Conservation (phyloP, 2,329 filamentous ascomycete genomes). For the Exophiala dermatitidis region DNA sequence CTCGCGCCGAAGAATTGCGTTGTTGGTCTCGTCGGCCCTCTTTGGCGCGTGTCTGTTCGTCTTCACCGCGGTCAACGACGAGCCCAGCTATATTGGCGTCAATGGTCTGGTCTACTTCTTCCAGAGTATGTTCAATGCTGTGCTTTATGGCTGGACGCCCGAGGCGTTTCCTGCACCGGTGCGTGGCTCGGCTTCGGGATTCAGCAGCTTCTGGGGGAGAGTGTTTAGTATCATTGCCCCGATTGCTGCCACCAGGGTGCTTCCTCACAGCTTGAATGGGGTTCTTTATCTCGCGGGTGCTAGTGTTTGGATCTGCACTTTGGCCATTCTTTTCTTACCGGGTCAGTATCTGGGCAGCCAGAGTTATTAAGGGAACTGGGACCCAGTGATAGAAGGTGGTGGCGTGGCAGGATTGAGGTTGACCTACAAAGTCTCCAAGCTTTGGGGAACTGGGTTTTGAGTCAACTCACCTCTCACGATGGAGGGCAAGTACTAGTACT, state of each 20-base stretch:
- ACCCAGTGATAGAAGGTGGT: not conserved
- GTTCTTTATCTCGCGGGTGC: conserved; percentile 50
- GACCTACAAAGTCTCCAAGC: no score
- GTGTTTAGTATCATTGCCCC: conserved; percentile 54
- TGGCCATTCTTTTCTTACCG: conserved; percentile 25
- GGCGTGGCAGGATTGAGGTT: no score
- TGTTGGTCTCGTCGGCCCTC: conserved; percentile 39
- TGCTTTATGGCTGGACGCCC: conserved; percentile 48
- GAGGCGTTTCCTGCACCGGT: conserved; percentile 48
- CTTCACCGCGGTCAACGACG: conserved; percentile 41
- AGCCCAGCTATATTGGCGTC: conserved; percentile 43
- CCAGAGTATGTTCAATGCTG: conserved; percentile 46
- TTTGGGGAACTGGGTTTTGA: no score
- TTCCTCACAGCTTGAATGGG: conserved; percentile 38
- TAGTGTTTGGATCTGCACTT: conserved; percentile 26
- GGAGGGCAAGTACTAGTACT: no score
- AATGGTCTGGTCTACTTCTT: conserved; percentile 49
- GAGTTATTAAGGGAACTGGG: conserved; percentile 3
- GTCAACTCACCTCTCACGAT: no score
- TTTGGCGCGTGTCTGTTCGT: conserved; percentile 38
- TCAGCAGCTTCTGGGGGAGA: conserved; percentile 54
- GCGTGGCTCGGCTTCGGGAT: conserved; percentile 47
- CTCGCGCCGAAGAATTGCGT: conserved; percentile 42
- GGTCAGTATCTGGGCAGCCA: conserved; percentile 21
- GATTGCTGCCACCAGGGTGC: conserved; percentile 46